Evolutionary conservation across 2,329 filamentous ascomycete species (phyloP).

Genomic region (Biscogniauxia sp.): DNA sequence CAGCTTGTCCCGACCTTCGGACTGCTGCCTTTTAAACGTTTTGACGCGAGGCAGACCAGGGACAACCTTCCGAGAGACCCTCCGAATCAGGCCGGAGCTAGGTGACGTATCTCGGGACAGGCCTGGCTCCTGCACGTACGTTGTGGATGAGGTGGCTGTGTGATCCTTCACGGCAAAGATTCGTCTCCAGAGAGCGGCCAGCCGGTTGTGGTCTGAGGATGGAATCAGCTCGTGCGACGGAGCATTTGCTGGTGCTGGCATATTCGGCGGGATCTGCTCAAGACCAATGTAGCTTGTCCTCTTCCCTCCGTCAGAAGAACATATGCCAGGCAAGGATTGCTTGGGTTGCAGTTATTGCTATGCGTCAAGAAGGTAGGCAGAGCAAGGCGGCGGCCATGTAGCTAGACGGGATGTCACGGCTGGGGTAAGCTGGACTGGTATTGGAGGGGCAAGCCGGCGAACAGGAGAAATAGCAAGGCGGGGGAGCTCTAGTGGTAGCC

Average conservation of each 20-base stretch:
- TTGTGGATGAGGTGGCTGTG: slow-evolving; percentile 17
- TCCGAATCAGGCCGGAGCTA: slow-evolving; percentile 37
- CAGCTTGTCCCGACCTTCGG: slow-evolving; percentile 73
- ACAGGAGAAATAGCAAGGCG: slow-evolving; percentile 5
- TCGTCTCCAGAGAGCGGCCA: slow-evolving; percentile 25
- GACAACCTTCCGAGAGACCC: slow-evolving; percentile 61
- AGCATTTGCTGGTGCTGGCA: slow-evolving; percentile 27
- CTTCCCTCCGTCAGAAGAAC: slow-evolving; percentile 9
- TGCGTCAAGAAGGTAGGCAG: slow-evolving; percentile 16
- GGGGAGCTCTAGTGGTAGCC: slow-evolving; percentile 2
- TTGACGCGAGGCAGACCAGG: slow-evolving; percentile 73
- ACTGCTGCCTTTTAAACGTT: slow-evolving; percentile 80
- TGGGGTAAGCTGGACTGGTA: slow-evolving; percentile 15
- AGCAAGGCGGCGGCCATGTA: slow-evolving; percentile 14
- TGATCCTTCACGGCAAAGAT: slow-evolving; percentile 24
- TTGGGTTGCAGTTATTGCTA: slow-evolving; percentile 17
- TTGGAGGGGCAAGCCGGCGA: slow-evolving; percentile 10
- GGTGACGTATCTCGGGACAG: slow-evolving; percentile 23
- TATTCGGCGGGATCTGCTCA: slow-evolving; percentile 21
- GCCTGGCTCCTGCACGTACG: slow-evolving; percentile 23
- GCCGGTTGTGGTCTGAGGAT: slow-evolving; percentile 22
- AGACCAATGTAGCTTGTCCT: slow-evolving; percentile 15
- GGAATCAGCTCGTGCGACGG: slow-evolving; percentile 24
- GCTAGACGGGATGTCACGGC: slow-evolving; percentile 15
- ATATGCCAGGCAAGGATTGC: not conserved